phyloP scores from a whole-genome alignment of 2,329 filamentous ascomycete species.

The Ceratocystis cacaofunesta region DNA sequence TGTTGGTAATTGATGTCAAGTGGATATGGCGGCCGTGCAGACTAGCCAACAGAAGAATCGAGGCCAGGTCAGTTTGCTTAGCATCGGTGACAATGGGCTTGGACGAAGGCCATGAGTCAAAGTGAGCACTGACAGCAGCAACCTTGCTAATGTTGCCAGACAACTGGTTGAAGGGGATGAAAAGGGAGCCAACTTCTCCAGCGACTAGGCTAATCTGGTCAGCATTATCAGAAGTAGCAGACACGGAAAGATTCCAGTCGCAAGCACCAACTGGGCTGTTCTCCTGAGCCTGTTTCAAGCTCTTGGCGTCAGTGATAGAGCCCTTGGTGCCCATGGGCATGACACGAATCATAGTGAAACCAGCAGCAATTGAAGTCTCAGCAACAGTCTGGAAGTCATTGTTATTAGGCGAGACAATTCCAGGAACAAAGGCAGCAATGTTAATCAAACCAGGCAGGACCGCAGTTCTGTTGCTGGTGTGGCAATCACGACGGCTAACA shows the following conservation, averaged over 20 bases:
- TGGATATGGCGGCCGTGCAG: slow-evolving; percentile 66
- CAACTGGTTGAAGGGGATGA: slow-evolving; percentile 70
- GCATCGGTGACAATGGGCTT: slow-evolving; percentile 74
- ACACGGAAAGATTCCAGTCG: slow-evolving; percentile 68
- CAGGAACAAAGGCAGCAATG: slow-evolving; percentile 65
- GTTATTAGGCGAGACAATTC: slow-evolving; percentile 48
- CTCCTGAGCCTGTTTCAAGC: slow-evolving; percentile 56
- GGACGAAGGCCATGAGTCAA: slow-evolving; percentile 59
- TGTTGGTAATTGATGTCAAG: slow-evolving; percentile 66
- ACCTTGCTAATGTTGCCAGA: slow-evolving; percentile 76
- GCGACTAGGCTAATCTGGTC: slow-evolving; percentile 60
- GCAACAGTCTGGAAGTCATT: slow-evolving; percentile 55
- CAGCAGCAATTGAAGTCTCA: slow-evolving; percentile 57
- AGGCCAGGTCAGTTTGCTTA: slow-evolving; percentile 67
- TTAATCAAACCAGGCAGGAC: slow-evolving; percentile 64
- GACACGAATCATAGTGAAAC: slow-evolving; percentile 67
- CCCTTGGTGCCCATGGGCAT: slow-evolving; percentile 62
- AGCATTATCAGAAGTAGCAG: slow-evolving; percentile 57
- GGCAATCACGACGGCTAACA: slow-evolving; percentile 72
- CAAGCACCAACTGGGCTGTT: slow-evolving; percentile 55
- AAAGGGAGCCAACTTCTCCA: slow-evolving; percentile 61
- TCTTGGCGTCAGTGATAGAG: slow-evolving; percentile 56
- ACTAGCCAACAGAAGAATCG: slow-evolving; percentile 61
- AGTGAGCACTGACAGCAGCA: slow-evolving; percentile 63
- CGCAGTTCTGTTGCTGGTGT: slow-evolving; percentile 71